Conservation (phyloP, 805 yeast genomes). For the Candida namnaoensis region DNA sequence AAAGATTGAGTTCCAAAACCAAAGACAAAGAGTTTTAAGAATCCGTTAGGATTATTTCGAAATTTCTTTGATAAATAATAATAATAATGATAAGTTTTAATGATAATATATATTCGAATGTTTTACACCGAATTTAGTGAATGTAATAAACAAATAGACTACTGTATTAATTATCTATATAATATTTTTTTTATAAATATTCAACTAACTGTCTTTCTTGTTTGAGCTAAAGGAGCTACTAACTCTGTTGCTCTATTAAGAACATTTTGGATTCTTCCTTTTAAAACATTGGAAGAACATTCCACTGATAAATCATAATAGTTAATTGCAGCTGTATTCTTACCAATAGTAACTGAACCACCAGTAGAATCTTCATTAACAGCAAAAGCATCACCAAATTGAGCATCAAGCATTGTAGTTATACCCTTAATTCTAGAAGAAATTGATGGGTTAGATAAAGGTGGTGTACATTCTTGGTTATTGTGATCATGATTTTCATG, state of each 20-base stretch:
- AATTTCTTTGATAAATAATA: no score
- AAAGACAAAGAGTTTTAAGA: constrained; percentile 73
- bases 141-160: no score
- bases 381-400: constrained; percentile 74
- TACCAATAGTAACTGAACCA: constrained; percentile 67
- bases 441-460: constrained; percentile 24
- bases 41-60: not conserved
- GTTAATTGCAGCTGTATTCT: constrained; percentile 60
- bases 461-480: constrained; percentile 8
- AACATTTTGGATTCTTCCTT: constrained; percentile 77
- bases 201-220: constrained; percentile 3
- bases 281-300: constrained; percentile 67
- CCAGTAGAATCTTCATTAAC: constrained; percentile 30
- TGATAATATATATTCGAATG: no score
- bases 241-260: constrained; percentile 69
- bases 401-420: constrained; percentile 59
- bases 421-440: constrained; percentile 43
- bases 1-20: constrained; percentile 81
- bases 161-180: no score
- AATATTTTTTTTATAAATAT: no score
- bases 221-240: constrained; percentile 73
- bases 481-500: constrained; percentile 27
- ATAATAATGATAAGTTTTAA: no score
- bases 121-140: no score
- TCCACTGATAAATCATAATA: constrained; percentile 57